These are phyloP conservation scores for Helicocarpus griseus DNA, from an alignment of 2,329 filamentous ascomycete genomes.

Conservation along the genomic window DNA sequence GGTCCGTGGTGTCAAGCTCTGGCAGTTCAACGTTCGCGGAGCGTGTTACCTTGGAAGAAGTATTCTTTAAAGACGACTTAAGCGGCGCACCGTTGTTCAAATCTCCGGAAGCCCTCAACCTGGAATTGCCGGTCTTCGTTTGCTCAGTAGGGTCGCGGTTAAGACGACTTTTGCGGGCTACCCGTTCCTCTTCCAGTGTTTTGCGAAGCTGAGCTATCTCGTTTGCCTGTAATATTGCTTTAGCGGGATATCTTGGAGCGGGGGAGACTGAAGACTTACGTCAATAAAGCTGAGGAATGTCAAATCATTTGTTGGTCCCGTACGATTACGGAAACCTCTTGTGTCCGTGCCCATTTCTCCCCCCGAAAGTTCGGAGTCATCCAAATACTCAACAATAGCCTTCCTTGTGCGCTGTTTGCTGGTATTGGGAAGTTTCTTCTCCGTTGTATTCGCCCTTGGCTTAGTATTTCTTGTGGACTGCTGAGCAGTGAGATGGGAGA, in stretches of 20 bases:
- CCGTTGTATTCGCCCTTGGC: slow-evolving; percentile 4
- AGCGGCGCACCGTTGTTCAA: slow-evolving; percentile 34
- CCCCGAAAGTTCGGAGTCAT: slow-evolving; percentile 19
- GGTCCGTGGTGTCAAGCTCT: neutral
- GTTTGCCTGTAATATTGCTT: slow-evolving; percentile 22
- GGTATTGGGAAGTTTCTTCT: slow-evolving; percentile 26
- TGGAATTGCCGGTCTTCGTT: slow-evolving; percentile 30
- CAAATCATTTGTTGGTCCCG: slow-evolving; percentile 26
- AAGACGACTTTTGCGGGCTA: slow-evolving; percentile 34
- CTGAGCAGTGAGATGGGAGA: neutral
- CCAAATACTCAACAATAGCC: slow-evolving; percentile 25
- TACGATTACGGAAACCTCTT: slow-evolving; percentile 20
- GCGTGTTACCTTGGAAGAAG: slow-evolving; percentile 27
- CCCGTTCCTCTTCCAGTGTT: slow-evolving; percentile 45
- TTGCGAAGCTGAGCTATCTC: slow-evolving; percentile 47
- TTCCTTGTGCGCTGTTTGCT: slow-evolving; percentile 32
- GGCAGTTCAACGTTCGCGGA: slow-evolving; percentile 23
- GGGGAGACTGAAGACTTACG: slow-evolving; percentile 18
- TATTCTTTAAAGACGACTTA: slow-evolving; percentile 47
- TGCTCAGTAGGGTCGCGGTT: slow-evolving; percentile 22
- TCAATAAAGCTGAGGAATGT: slow-evolving; percentile 49
- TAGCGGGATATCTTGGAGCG: neutral
- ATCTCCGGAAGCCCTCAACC: slow-evolving; percentile 19
- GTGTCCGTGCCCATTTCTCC: slow-evolving; percentile 16
- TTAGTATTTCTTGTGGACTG: neutral